These are phyloP conservation scores for Sphenostylis stenocarpa DNA, from an alignment of 306 rosid genomes.

Conservation along the genomic window DNA sequence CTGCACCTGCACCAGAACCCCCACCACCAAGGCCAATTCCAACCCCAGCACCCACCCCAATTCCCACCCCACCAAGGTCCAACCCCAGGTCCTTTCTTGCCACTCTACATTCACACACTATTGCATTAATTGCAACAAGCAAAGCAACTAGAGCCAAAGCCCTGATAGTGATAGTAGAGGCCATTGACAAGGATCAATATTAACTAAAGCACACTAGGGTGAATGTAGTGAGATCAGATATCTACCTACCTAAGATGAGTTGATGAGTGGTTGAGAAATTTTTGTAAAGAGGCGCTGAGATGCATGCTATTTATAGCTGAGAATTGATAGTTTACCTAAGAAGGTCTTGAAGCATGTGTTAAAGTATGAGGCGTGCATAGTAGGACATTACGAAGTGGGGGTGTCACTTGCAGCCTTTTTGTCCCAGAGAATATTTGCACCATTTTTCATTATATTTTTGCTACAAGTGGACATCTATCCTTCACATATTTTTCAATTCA, in stretches of 20 bases:
- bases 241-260: neutral
- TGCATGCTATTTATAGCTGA: slow-evolving; percentile 40
- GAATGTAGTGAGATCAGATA: neutral
- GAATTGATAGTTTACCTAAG: neutral
- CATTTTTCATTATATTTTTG: neutral
- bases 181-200: slow-evolving; percentile 20
- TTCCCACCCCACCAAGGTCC: slow-evolving; percentile 63
- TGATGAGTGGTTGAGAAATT: neutral
- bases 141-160: slow-evolving; percentile 42
- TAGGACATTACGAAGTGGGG: slow-evolving; percentile 37
- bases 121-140: slow-evolving; percentile 36
- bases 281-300: neutral
- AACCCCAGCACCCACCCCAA: slow-evolving; percentile 56
- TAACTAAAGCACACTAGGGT: neutral
- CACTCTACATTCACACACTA: slow-evolving; percentile 47
- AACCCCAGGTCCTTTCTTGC: slow-evolving; percentile 66
- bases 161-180: neutral
- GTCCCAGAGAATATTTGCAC: neutral
- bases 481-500: neutral
- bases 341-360: slow-evolving; percentile 29
- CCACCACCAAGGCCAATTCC: slow-evolving; percentile 62
- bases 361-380: slow-evolving; percentile 19
- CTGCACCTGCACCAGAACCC: slow-evolving; percentile 41
- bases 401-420: slow-evolving; percentile 7
- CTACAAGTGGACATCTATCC: neutral